Percentiles rank a stretch among this genome's conserved stretches.
Evolutionary conservation across 108 stramenopile species (phyloP).

Genomic region (Cylindrotheca fusiformis): DNA sequence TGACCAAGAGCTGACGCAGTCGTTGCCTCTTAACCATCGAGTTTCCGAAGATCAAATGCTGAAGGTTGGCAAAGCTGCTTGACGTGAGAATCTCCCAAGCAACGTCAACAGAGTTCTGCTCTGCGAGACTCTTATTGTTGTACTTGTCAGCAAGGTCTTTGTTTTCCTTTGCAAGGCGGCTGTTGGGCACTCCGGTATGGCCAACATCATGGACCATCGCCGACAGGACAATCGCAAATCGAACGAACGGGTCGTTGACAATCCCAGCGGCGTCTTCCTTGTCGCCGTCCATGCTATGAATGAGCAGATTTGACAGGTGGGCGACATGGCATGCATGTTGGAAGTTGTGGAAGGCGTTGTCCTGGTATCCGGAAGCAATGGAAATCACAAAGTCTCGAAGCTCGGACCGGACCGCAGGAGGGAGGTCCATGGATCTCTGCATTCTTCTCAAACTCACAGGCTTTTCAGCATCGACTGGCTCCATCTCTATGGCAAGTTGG

Average conservation of each 20-base stretch:
- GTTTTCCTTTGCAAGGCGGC: slow-evolving; percentile 30
- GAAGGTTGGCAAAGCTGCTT: slow-evolving; percentile 19
- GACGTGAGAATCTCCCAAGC: slow-evolving; percentile 34
- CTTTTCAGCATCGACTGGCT: background rate
- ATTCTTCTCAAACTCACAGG: background rate
- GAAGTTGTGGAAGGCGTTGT: slow-evolving; percentile 18
- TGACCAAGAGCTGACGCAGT: slow-evolving; percentile 25
- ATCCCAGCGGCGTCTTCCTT: background rate
- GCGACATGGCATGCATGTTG: slow-evolving; percentile 18
- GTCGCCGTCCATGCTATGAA: background rate
- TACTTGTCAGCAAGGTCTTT: slow-evolving; percentile 34
- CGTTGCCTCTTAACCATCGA: background rate
- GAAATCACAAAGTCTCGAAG: slow-evolving; percentile 11
- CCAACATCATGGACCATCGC: slow-evolving; percentile 62
- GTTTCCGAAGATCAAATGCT: background rate
- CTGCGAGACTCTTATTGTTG: slow-evolving; percentile 27
- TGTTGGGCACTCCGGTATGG: slow-evolving; percentile 37
- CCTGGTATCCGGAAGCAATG: slow-evolving; percentile 7
- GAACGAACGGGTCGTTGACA: slow-evolving; percentile 41
- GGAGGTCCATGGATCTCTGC: background rate
- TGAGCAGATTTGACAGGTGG: background rate
- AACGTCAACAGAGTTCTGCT: slow-evolving; percentile 30
- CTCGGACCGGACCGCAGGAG: background rate
- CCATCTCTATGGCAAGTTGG: background rate
- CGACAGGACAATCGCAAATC: slow-evolving; percentile 51